These are phyloP conservation scores for Cymbopogon flexuosus DNA, from an alignment of 202 grass and related monocot species.

Conservation along the genomic window DNA sequence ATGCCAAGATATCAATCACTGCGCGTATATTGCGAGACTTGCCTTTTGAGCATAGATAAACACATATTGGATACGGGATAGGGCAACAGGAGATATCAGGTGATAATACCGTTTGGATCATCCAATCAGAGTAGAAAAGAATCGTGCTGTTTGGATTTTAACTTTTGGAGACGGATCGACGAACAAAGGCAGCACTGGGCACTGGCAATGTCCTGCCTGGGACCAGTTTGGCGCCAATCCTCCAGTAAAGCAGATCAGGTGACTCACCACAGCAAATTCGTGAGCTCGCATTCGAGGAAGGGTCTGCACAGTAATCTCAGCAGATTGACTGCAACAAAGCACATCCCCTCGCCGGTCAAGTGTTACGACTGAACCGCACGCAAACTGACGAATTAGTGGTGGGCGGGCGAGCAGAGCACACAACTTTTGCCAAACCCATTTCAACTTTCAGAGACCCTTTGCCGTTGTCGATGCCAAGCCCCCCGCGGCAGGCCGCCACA, in stretches of 20 bases:
- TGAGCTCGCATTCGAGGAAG: neutral
- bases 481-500: too few species aligned
- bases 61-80: neutral
- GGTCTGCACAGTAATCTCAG: neutral
- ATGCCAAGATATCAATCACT: neutral
- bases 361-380: neutral
- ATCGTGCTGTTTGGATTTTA: neutral
- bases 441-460: neutral
- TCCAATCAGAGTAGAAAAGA: neutral
- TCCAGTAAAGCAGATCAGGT: neutral
- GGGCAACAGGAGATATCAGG: neutral
- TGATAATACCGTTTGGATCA: too few species aligned
- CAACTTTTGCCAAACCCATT: conserved; percentile 9
- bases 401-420: neutral
- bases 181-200: neutral
- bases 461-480: neutral
- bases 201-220: neutral
- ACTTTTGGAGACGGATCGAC: neutral
- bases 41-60: neutral
- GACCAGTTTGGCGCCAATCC: neutral
- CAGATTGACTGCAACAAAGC: neutral
- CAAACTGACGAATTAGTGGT: neutral
- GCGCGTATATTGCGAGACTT: neutral
- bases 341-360: neutral
- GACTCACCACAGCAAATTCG: neutral